phyloP scores from a whole-genome alignment of 1,284 basidiomycete genomes.

The Pisolithus thermaeus region DNA sequence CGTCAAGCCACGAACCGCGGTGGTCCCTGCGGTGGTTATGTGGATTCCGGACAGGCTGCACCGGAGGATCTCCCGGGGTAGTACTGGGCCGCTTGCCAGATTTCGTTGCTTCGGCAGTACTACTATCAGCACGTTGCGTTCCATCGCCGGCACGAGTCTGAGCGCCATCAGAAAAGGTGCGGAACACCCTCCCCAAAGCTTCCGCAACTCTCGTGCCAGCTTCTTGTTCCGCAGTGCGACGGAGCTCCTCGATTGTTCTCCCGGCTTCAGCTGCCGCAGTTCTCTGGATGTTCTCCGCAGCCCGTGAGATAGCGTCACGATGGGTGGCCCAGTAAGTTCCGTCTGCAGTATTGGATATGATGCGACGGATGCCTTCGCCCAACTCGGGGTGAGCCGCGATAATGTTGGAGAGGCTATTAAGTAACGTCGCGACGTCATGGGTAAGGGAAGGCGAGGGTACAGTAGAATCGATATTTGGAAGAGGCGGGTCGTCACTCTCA shows the following conservation, averaged over 20 bases:
- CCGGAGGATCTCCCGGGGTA: background rate
- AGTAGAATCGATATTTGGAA: constrained; percentile 41
- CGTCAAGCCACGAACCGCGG: constrained; percentile 21
- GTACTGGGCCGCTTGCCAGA: background rate
- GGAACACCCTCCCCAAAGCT: constrained; percentile 54
- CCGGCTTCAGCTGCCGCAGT: constrained; percentile 38
- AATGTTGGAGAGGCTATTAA: constrained; percentile 47
- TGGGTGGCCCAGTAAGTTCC: constrained; percentile 65
- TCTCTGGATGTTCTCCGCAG: constrained; percentile 45
- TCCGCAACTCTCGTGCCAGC: constrained; percentile 60
- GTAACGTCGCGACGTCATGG: constrained; percentile 55
- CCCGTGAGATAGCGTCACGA: constrained; percentile 48
- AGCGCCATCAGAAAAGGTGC: constrained; percentile 41
- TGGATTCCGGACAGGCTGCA: constrained; percentile 7
- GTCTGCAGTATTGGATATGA: constrained; percentile 52
- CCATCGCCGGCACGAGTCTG: constrained; percentile 9
- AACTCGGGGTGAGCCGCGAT: constrained; percentile 64
- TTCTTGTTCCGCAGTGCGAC: constrained; percentile 49
- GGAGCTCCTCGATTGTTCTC: constrained; percentile 38
- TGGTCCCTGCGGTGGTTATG: constrained; percentile 12
- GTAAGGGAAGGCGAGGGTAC: constrained; percentile 44
- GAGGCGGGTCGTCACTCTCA: constrained; percentile 45
- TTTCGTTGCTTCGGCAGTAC: background rate
- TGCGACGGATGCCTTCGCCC: constrained; percentile 56
- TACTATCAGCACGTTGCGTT: constrained; percentile 1